Base-by-base conservation (phyloP, 208 protist genomes). In the Acanthamoeba royreba region DNA sequence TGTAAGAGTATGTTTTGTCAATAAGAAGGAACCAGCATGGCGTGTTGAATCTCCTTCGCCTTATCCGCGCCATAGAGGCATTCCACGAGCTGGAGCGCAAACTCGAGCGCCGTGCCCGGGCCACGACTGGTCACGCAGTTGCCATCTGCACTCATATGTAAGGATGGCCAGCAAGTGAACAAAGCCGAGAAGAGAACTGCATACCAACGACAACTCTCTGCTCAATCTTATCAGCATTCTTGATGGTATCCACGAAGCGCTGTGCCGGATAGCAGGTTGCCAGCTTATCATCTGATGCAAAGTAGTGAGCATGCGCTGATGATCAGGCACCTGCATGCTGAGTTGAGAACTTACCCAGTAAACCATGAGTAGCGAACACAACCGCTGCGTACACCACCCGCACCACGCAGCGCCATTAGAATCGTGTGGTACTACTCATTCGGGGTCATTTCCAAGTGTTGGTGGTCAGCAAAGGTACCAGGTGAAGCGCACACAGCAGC, bases 261-360 rank as follows among this genome's bases (percentile, higher is more conserved):
- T 42, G 81, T 7, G 89, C 91, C 25, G 93, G 93, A 89, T 94
- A 95, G 74, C 93, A 95, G 11, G 93, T 95, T 4, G 61, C 93
- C 33, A 38, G 8, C 53, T 89, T 66, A 31, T 49, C 63, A 40
- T 95, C 83, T 79, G 69, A 17, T 31, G 9, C 19, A 17, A n/a
- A 25, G 13, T 25, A n/a, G n/a, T 74, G 1, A 74, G 2, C 25
- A 4, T 77, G 63, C 8, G 35, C 55, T 66, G 3, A 66, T n/a
- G n/a, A 42, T 4, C 28, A 38, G 69, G 1, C 13, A 17, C 19
- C 17, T 2, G 69, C 8, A 13, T 47, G 15, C 28, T 1, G 22
- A 38, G 53, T 19, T 35, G 55, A 88, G 28, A 79, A 47, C 55
- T 46, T 25, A 96, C 46, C 45, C 43, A 74, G 22, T 74, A 40